phyloP scores from a whole-genome alignment of 2,329 filamentous ascomycete species.

The Fusarium aywerte region DNA sequence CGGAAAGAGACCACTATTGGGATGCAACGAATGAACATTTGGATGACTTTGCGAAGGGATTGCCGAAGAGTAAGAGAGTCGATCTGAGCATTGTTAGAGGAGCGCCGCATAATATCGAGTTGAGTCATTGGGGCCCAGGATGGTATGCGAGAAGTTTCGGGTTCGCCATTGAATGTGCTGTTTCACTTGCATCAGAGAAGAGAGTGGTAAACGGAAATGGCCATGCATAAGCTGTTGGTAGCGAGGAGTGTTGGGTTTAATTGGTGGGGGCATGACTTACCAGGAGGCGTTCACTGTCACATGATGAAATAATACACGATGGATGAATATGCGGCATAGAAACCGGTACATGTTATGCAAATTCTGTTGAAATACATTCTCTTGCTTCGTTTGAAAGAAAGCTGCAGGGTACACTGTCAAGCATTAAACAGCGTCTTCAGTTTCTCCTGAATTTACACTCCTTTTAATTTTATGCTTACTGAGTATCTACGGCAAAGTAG shows the following conservation, averaged over 20 bases:
- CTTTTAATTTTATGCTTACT: not conserved
- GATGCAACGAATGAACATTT: conserved; percentile 36
- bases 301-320: too few species aligned
- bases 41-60: conserved; percentile 9
- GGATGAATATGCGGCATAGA: too few species aligned
- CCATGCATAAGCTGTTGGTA: not conserved
- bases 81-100: conserved; percentile 31
- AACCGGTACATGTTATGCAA: too few species aligned
- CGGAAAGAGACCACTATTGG: conserved; percentile 33
- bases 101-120: conserved; percentile 38
- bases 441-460: too few species aligned
- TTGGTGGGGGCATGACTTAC: too few species aligned
- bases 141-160: conserved; percentile 41
- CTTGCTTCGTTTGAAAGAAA: too few species aligned
- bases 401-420: too few species aligned
- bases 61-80: conserved; percentile 28
- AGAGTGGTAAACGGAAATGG: not conserved
- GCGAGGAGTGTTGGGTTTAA: not conserved
- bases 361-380: too few species aligned
- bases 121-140: conserved; percentile 36
- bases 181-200: conserved; percentile 3
- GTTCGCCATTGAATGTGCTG: conserved; percentile 37
- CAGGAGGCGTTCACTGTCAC: too few species aligned
- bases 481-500: too few species aligned
- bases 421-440: too few species aligned